phyloP scores from a whole-genome alignment of 2,329 filamentous ascomycete species.

The Pseudocercospora cruenta region DNA sequence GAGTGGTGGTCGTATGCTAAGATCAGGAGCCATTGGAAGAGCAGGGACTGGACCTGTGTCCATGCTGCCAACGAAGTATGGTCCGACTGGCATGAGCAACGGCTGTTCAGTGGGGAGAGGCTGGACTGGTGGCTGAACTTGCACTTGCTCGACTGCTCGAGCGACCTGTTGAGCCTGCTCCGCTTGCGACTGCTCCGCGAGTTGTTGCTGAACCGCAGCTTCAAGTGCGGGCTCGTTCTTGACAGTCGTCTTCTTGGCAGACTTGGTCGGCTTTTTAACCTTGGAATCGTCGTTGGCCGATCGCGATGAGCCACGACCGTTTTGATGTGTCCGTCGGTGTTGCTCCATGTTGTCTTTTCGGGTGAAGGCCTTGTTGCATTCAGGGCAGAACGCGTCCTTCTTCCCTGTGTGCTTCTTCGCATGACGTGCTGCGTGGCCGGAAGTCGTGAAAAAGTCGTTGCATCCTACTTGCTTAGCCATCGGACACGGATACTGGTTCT shows the following conservation, averaged over 20 bases:
- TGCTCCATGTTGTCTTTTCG: conserved; percentile 88
- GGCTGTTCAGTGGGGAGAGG: conserved; percentile 29
- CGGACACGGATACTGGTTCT: conserved; percentile 76
- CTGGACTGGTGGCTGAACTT: conserved; percentile 26
- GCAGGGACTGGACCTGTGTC: conserved; percentile 41
- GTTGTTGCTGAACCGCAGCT: conserved; percentile 40
- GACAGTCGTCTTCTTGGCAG: conserved; percentile 34
- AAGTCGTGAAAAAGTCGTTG: conserved; percentile 80
- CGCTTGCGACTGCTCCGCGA: conserved; percentile 34
- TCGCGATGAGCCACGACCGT: conserved; percentile 48
- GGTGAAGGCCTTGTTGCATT: conserved; percentile 79
- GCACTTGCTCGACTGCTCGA: conserved; percentile 24
- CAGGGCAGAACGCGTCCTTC: conserved; percentile 71
- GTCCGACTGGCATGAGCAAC: conserved; percentile 35
- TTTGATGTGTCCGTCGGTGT: conserved; percentile 75
- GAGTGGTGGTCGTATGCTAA: conserved; percentile 37
- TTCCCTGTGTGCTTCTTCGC: conserved; percentile 83
- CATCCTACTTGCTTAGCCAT: conserved; percentile 72
- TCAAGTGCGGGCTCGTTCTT: conserved; percentile 38
- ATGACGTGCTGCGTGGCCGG: conserved; percentile 81
- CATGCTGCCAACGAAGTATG: conserved; percentile 36
- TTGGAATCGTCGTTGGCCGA: conserved; percentile 49
- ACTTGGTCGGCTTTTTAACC: conserved; percentile 48
- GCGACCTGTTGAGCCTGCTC: conserved; percentile 26
- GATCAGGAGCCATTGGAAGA: conserved; percentile 40